These are phyloP conservation scores for Penicillium sp. DNA, from an alignment of 2,329 filamentous ascomycete genomes.

Conservation along the genomic window DNA sequence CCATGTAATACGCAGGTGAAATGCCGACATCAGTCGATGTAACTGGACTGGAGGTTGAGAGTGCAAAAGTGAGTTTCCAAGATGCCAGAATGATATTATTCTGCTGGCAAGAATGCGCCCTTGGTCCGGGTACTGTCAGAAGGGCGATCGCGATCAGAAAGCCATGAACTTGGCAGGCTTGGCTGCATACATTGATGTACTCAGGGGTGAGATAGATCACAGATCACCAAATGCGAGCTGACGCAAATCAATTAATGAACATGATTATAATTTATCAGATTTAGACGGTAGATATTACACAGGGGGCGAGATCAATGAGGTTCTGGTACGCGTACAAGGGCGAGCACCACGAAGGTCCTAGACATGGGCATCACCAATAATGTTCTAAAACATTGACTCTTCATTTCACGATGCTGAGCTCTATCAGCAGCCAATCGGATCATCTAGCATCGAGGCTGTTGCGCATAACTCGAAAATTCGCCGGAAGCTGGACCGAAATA, in stretches of 20 bases:
- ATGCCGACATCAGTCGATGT: neutral
- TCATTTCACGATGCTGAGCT: neutral
- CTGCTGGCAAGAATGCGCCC: constrained; percentile 2
- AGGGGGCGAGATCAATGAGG: neutral
- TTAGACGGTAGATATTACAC: neutral
- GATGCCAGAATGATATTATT: constrained; percentile 1
- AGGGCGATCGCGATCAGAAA: neutral
- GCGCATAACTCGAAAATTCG: neutral
- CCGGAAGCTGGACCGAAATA: neutral
- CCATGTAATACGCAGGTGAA: neutral
- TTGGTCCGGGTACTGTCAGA: neutral
- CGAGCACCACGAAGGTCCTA: neutral
- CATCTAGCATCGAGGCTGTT: neutral
- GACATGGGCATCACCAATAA: too few relatives aligned
- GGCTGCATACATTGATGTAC: neutral
- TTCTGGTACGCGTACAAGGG: neutral
- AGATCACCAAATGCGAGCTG: neutral
- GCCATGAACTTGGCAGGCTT: neutral
- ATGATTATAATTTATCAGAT: neutral
- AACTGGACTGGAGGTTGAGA: neutral
- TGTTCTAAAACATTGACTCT: neutral
- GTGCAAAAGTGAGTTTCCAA: neutral
- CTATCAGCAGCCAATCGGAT: neutral
- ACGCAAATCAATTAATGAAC: neutral
- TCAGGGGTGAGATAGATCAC: neutral